These are phyloP conservation scores for Geotrichum fermentans DNA, from an alignment of 1,139 yeast species.

Conservation along the genomic window DNA sequence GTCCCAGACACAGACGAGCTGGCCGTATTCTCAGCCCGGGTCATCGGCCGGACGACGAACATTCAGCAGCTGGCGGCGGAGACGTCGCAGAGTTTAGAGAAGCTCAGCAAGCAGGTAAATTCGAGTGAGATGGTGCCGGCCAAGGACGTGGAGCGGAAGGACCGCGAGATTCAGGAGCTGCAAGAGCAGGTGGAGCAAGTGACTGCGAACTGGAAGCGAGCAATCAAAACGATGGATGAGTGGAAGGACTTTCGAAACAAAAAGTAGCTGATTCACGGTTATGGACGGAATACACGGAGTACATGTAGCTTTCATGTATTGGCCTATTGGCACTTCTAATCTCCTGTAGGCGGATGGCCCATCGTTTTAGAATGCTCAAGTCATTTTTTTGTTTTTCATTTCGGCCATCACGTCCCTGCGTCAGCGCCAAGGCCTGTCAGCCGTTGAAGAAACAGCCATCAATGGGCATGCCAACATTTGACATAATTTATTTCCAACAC, in stretches of 20 bases:
- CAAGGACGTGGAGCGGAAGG: constrained; percentile 26
- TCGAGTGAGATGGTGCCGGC: constrained; percentile 29
- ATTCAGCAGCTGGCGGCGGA: constrained; percentile 25
- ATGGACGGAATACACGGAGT: not conserved
- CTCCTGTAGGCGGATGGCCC: too few relatives aligned
- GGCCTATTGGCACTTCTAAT: too few relatives aligned
- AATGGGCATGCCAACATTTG: too few relatives aligned
- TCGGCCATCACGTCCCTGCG: too few relatives aligned
- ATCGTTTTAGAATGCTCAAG: too few relatives aligned
- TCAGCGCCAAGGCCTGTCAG: too few relatives aligned
- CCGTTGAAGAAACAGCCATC: too few relatives aligned
- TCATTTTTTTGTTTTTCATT: too few relatives aligned
- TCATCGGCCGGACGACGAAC: constrained; percentile 21
- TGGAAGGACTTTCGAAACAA: constrained; percentile 25
- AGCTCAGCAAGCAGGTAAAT: constrained; percentile 23
- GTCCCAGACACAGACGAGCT: not conserved
- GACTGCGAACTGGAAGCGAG: constrained; percentile 31
- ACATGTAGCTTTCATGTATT: not conserved
- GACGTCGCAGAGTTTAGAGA: constrained; percentile 23
- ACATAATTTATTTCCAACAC: too few relatives aligned
- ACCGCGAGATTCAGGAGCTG: constrained; percentile 24
- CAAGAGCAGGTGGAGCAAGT: constrained; percentile 28
- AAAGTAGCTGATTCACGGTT: too few relatives aligned
- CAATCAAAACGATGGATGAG: constrained; percentile 33
- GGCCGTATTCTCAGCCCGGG: constrained; percentile 14